phyloP scores from a whole-genome alignment of 306 rosid species.

The Bauhinia variegata region DNA sequence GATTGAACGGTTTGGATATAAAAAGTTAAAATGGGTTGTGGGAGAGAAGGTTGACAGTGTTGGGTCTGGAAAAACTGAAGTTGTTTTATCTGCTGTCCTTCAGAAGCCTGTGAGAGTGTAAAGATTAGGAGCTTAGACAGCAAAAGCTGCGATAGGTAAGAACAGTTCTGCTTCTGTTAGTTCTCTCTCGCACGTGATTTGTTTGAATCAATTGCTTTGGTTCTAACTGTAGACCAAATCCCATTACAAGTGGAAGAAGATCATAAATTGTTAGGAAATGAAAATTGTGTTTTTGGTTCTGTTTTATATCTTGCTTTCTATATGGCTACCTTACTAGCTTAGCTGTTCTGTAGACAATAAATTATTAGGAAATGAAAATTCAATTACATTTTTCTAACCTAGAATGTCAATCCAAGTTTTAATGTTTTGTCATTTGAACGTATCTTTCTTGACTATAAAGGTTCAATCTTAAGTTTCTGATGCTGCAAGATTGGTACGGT shows the following conservation, averaged over 20 bases:
- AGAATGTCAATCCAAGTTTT: conserved; percentile 10
- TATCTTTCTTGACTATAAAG: conserved; percentile 6
- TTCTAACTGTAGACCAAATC: conserved; percentile 42
- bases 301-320: conserved; percentile 37
- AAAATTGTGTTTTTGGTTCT: conserved; percentile 33
- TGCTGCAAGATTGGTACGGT: background rate
- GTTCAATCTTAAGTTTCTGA: background rate
- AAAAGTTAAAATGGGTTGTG: conserved; percentile 87
- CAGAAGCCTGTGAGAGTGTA: conserved; percentile 83
- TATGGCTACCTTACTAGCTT: conserved; percentile 13
- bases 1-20: conserved; percentile 88
- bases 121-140: conserved; percentile 29
- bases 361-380: conserved; percentile 38
- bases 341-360: conserved; percentile 23
- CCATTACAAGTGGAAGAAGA: conserved; percentile 50
- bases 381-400: conserved; percentile 29
- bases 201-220: conserved; percentile 48
- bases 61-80: conserved; percentile 59
- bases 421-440: conserved; percentile 5
- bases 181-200: conserved; percentile 29
- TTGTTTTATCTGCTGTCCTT: conserved; percentile 77
- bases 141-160: conserved; percentile 44
- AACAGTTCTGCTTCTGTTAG: conserved; percentile 40
- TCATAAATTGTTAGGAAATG: too few species aligned
- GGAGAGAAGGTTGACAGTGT: conserved; percentile 65